phyloP scores from a whole-genome alignment of 2,329 filamentous ascomycete genomes.

The Aspergillus niger region DNA sequence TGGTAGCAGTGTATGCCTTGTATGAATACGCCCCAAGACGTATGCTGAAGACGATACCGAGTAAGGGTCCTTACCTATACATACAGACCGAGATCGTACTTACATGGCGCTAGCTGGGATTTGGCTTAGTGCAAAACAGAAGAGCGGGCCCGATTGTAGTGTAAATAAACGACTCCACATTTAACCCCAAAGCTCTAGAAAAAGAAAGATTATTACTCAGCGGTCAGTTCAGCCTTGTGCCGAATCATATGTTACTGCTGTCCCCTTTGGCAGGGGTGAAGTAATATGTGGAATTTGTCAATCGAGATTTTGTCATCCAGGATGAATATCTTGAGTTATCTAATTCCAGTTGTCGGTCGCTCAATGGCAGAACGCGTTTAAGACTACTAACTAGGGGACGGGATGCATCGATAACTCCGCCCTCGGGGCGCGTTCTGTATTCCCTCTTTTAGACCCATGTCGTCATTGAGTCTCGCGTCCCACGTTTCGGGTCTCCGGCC shows the following conservation, averaged over 20 bases:
- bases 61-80: conserved; percentile 12
- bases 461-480: conserved; percentile 38
- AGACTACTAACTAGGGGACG: not conserved
- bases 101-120: conserved; percentile 3
- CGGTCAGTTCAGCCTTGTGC: conserved; percentile 2
- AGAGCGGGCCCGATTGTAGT: conserved; percentile 23
- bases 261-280: not conserved
- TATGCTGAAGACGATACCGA: conserved; percentile 12
- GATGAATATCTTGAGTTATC: not conserved
- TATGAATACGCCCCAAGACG: not conserved
- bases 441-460: conserved; percentile 20
- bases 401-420: conserved; percentile 10
- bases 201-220: conserved; percentile 7
- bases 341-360: not conserved
- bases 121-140: conserved; percentile 13
- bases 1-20: not conserved
- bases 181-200: conserved; percentile 19
- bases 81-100: conserved; percentile 11
- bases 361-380: conserved; percentile 4
- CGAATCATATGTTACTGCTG: conserved; percentile 4
- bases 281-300: not conserved
- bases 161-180: conserved; percentile 30
- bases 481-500: conserved; percentile 28
- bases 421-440: conserved; percentile 12
- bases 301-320: not conserved